Evolutionary conservation across 495 filamentous ascomycete genomes (phyloP).

Genomic region (Hypoxylon lienhwacheense): DNA sequence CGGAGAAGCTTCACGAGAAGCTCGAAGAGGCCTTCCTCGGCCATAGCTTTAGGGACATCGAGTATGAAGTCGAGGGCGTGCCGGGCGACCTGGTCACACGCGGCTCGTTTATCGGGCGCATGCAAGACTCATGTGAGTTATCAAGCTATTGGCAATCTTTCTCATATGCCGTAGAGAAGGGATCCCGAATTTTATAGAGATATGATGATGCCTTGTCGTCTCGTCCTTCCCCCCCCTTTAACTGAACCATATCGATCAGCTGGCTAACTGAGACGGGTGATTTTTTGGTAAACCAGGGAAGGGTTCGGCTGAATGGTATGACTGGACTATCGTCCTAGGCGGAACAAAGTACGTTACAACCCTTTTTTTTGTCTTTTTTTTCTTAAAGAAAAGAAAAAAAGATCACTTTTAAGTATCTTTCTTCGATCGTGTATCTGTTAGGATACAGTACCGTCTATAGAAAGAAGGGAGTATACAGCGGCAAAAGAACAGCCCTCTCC

Average conservation of each 20-base stretch:
- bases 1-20: constrained; percentile 41
- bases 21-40: constrained; percentile 47
- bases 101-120: constrained; percentile 49
- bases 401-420: not conserved
- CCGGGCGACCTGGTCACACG: constrained; percentile 55
- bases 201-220: not conserved
- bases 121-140: constrained; percentile 48
- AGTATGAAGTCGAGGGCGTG: constrained; percentile 47
- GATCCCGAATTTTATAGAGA: not conserved
- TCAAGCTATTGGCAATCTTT: not conserved
- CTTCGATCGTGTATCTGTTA: too few relatives aligned
- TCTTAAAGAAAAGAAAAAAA: too few relatives aligned
- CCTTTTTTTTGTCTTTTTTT: not conserved
- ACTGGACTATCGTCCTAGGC: constrained; percentile 57
- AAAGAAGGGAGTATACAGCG: too few relatives aligned
- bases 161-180: not conserved
- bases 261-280: constrained; percentile 1
- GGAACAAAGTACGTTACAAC: constrained; percentile 57
- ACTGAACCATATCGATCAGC: too few relatives aligned
- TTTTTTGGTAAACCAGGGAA: constrained; percentile 23
- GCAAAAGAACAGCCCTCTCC: too few relatives aligned
- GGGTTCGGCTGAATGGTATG: constrained; percentile 27
- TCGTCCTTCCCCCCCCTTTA: not conserved
- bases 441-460: not conserved
- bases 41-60: constrained; percentile 30